Base-by-base conservation (phyloP, 2,329 filamentous ascomycete species). In the Colletotrichum sp. region DNA sequence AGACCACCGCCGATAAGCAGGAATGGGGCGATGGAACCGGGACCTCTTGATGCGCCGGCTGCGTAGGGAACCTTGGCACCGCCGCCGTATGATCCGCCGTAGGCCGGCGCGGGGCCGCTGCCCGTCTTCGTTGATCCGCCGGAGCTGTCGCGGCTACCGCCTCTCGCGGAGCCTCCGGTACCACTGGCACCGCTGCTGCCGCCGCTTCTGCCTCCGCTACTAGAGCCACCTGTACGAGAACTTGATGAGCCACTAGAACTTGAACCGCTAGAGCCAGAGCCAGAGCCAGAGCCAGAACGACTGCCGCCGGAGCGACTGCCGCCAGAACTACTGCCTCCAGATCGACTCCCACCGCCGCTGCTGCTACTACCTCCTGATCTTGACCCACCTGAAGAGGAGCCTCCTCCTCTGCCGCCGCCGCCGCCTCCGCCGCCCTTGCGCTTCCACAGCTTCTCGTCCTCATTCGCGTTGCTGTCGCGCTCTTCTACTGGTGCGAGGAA, bases 71-170 rank as follows among this genome's bases (percentile, higher is more conserved):
- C 81, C 4, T 85, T 76, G 0, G 92, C 89, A 65, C 95, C 95
- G 65, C 93, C 93, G 48, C 90, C 90, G 81, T 95, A 96, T 83
- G 89, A 92, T 48, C 92, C 91, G 60, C 92, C 93, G 80, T 90
- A 95, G 1, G 81, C 76, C 5, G 91, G 92, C 18, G 85, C 80
- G 1, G 89, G 84, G 18, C 93, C 93, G 68, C 89, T 90, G 75
- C 93, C 93, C 8, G 87, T 84, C 6, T 84, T 87, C 5, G 93
- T 93, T 10, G 84, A 81, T 65, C 91, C 91, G 78, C 91, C 91
- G 0, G 80, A 36, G 74, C 86, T 88, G 67, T 76, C 75, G 52
- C 60, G 60, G 30, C n/a, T 16, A 26, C 75, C 66, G 24, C 75
- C 68, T 74, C 72, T 71, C 66, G 66, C 30, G 18, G 59, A n/a